These are phyloP conservation scores for Naganishia sp. DNA, from an alignment of 1,284 basidiomycete species.

Conservation along the genomic window DNA sequence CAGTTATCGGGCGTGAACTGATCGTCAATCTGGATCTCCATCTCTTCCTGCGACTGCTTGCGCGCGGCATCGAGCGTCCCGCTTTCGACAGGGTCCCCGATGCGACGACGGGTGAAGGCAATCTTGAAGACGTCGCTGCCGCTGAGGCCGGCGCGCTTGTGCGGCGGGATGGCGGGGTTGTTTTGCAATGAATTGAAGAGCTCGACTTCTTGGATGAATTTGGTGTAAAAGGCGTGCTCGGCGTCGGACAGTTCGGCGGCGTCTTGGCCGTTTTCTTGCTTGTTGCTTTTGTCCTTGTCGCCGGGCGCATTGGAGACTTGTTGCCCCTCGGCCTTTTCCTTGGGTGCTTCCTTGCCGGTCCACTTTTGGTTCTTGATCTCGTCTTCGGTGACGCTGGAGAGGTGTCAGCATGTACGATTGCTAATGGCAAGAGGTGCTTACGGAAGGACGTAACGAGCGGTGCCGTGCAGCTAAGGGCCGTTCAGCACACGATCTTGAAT, in stretches of 20 bases:
- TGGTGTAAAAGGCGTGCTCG: conserved; percentile 29
- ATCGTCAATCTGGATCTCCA: conserved; percentile 37
- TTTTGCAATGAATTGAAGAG: conserved; percentile 27
- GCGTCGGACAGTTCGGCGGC: conserved; percentile 24
- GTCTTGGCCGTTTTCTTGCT: conserved; percentile 30
- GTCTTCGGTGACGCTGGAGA: conserved; percentile 25
- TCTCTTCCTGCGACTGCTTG: conserved; percentile 20
- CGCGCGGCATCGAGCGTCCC: not conserved
- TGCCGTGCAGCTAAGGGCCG: conserved; percentile 16
- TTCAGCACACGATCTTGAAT: not conserved
- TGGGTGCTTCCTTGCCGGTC: conserved; percentile 38
- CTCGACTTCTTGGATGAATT: conserved; percentile 31
- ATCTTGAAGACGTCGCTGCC: conserved; percentile 27
- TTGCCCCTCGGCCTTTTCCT: conserved; percentile 24
- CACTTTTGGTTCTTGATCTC: conserved; percentile 39
- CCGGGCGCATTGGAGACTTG: conserved; percentile 10
- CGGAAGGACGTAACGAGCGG: conserved; percentile 24
- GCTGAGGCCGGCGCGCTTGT: conserved; percentile 3
- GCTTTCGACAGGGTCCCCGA: not conserved
- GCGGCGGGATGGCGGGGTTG: conserved; percentile 28
- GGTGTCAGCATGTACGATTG: conserved; percentile 1
- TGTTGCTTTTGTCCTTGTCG: conserved; percentile 26
- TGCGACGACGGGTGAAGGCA: not conserved
- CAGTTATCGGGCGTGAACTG: conserved; percentile 36
- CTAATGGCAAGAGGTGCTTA: not conserved